Evolutionary conservation across 306 rosid species (phyloP).

Genomic region (Quillaja saponaria): DNA sequence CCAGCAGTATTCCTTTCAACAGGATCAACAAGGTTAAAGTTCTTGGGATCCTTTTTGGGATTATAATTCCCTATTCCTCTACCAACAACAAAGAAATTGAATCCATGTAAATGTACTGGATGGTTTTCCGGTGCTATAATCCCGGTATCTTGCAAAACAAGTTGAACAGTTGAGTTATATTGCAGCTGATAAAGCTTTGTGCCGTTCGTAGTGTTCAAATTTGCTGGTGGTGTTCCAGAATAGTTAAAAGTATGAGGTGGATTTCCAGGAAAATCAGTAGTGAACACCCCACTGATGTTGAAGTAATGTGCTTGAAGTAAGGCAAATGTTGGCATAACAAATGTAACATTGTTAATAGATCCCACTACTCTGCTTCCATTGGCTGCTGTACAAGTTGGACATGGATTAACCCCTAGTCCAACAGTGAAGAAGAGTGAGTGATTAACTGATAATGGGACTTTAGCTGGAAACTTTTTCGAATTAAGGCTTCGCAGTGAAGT

Average conservation of each 20-base stretch:
- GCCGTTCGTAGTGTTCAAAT: constrained; percentile 44
- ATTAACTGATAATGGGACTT: constrained; percentile 58
- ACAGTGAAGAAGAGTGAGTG: constrained; percentile 67
- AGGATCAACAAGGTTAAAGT: constrained; percentile 72
- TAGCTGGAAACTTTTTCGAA: constrained; percentile 64
- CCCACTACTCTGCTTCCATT: constrained; percentile 84
- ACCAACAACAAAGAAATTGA: constrained; percentile 72
- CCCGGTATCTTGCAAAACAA: constrained; percentile 78
- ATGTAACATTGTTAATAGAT: constrained; percentile 68
- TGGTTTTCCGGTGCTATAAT: constrained; percentile 69
- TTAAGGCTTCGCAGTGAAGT: constrained; percentile 64
- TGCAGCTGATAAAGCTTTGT: constrained; percentile 58
- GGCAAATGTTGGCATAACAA: constrained; percentile 76
- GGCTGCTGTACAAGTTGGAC: constrained; percentile 63
- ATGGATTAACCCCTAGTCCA: constrained; percentile 66
- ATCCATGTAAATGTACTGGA: constrained; percentile 86
- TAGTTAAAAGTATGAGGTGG: constrained; percentile 64
- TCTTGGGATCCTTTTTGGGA: constrained; percentile 48
- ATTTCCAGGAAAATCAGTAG: constrained; percentile 70
- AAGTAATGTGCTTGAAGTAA: constrained; percentile 77
- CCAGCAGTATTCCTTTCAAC: constrained; percentile 83
- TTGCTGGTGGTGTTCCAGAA: constrained; percentile 45
- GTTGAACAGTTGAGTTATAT: constrained; percentile 59
- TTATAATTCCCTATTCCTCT: constrained; percentile 69
- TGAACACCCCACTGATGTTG: constrained; percentile 62